A percentile compares a stretch with the other conserved stretches of the same genome.
phyloP scores from a whole-genome alignment of 441 rosid genomes.

The Caryocar brasiliense region DNA sequence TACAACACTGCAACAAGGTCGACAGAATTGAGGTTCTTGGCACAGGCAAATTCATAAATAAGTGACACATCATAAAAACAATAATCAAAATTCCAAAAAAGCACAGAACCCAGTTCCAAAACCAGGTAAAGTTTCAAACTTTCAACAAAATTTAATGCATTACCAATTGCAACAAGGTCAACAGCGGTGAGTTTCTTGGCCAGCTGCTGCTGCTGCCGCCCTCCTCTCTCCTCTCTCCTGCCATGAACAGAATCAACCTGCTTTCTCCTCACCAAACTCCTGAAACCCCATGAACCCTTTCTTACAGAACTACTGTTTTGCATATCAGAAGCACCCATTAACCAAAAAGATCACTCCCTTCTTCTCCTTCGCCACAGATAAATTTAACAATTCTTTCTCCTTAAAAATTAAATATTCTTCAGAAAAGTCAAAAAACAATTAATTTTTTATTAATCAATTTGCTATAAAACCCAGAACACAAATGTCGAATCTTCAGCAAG shows the following conservation, averaged over 20 bases:
- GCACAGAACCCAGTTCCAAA: not conserved
- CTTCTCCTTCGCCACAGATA: not conserved
- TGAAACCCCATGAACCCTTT: conserved; percentile 25
- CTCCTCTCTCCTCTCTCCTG: conserved; percentile 1
- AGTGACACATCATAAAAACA: too few species aligned
- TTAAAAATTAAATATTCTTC: too few species aligned
- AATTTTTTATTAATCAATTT: too few species aligned
- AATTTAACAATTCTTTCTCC: too few species aligned
- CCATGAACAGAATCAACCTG: conserved; percentile 64
- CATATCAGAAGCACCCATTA: conserved; percentile 39
- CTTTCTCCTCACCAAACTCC: conserved; percentile 65
- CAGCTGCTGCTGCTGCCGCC: conserved; percentile 38
- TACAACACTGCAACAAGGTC: conserved; percentile 86
- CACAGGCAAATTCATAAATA: too few species aligned
- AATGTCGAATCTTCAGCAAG: too few species aligned
- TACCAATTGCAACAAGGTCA: conserved; percentile 85
- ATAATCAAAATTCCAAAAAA: too few species aligned
- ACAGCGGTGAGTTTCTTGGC: conserved; percentile 66
- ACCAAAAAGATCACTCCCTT: not conserved
- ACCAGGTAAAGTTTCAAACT: not conserved
- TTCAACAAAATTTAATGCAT: not conserved
- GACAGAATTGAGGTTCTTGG: conserved; percentile 60
- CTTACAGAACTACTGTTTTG: conserved; percentile 26
- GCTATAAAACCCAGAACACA: too few species aligned
- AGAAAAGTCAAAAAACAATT: too few species aligned